A percentile compares a stretch with the other conserved stretches of the same genome.
Evolutionary conservation across 495 filamentous ascomycete species (phyloP).

Genomic region (Terfezia claveryi): DNA sequence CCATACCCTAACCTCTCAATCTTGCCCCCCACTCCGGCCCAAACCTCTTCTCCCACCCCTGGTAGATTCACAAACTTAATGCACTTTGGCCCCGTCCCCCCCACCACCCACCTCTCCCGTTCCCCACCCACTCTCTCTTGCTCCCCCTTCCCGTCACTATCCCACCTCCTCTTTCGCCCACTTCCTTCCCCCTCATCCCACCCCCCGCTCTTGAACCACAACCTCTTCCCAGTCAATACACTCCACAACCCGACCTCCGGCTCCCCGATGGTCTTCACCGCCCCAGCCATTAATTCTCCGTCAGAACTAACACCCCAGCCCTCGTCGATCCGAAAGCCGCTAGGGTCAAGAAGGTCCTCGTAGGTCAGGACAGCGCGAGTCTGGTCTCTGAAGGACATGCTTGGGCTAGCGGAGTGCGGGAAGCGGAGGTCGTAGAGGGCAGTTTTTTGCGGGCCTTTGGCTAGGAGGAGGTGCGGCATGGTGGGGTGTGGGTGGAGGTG

Average conservation of each 20-base stretch:
- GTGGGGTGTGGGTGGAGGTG: slow-evolving; percentile 2
- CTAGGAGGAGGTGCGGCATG: slow-evolving; percentile 3
- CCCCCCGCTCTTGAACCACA: slow-evolving; percentile 5
- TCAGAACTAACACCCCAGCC: slow-evolving; percentile 10
- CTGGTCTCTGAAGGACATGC: slow-evolving; percentile 3
- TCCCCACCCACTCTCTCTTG: neutral
- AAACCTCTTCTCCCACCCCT: neutral
- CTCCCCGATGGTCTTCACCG: slow-evolving; percentile 4
- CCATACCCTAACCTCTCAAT: too few relatives aligned
- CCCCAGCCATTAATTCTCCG: slow-evolving; percentile 8
- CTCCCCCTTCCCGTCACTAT: neutral
- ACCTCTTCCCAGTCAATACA: slow-evolving; percentile 5
- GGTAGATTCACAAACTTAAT: neutral
- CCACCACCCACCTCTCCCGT: neutral
- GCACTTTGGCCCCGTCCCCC: neutral
- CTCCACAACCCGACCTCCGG: slow-evolving; percentile 6
- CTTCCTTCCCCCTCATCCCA: slow-evolving; percentile 3
- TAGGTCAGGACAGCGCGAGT: slow-evolving; percentile 7
- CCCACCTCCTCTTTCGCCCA: neutral
- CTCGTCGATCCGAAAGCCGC: slow-evolving; percentile 5
- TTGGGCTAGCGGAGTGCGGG: slow-evolving; percentile 9
- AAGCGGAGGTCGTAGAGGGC: slow-evolving; percentile 15
- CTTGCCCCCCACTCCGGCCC: neutral
- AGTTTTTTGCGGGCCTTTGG: slow-evolving; percentile 10
- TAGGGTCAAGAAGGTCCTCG: neutral